Evolutionary conservation across 2,329 filamentous ascomycete species (phyloP), one percentile per base, ranked within the genome.

Genomic region (Dothideomycetes sp.): DNA sequence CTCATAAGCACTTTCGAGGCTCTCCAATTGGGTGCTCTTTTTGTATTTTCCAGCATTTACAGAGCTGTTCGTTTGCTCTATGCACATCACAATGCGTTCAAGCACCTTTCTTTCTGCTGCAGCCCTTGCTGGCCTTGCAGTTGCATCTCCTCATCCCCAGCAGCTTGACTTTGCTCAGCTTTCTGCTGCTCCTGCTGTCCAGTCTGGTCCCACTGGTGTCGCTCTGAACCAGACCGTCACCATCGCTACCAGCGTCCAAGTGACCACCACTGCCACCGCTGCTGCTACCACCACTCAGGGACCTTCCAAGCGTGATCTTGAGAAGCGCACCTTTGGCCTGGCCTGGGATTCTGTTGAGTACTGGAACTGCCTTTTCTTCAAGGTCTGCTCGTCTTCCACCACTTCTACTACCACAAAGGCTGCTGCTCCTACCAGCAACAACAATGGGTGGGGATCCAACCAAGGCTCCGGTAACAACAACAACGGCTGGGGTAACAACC

Each of bases 151-250:
- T 30, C 37, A 41, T 30, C 44, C 41, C n/a, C 49, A 50, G 40
- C 42, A 49, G 40, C 32, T 52, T 38, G 45, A 52, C 39, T 45
- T 47, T 37, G 45, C 42, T n/a, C 44, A 45, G 22, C 43, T 52
- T 17, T 41, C 44, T 31, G 45, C 47, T 37, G 47, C 47, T 14
- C 48, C 47, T 29, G 37, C 43, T 18, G 43, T 45, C 19, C 46
- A 47, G 15, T 36, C 36, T 10, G 49, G 47, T 19, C 48, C 48
- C 27, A 45, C 46, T 19, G 46, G 46, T 39, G 45, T 44, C 14
- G 24, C 46, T 24, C 11, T 32, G 5, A 38, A 37, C 31, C 43
- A 49, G 31, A 37, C 38, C 10, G 39, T 48, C 19, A 39, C 43
- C 15, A 46, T 47, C 39, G 38, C 45, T 37, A 45, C 43, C 34